Percentiles rank a stretch among this genome's conserved stretches.
Conservation (phyloP, 2,329 filamentous ascomycete genomes). For the Fonsecaea monophora region DNA sequence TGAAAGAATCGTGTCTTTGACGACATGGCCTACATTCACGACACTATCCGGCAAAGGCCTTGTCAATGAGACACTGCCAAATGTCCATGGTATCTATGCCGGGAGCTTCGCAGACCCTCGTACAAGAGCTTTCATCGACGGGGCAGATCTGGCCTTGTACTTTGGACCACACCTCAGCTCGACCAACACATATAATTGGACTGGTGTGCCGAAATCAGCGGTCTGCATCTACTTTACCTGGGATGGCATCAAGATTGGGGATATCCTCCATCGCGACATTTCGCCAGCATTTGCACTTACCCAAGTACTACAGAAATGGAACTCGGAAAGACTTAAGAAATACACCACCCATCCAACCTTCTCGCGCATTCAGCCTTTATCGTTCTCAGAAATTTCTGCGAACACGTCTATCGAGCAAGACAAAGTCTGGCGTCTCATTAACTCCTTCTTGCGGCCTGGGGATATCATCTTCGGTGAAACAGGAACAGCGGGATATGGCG, state of each 20-base stretch:
- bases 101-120: conserved; percentile 50
- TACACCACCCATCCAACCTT: conserved; percentile 51
- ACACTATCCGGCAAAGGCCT: conserved; percentile 59
- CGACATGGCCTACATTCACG: conserved; percentile 56
- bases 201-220: conserved; percentile 38
- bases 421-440: conserved; percentile 65
- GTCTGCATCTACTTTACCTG: conserved; percentile 79
- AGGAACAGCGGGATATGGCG: conserved; percentile 65
- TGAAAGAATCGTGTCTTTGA: conserved; percentile 51
- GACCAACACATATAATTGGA: conserved; percentile 49
- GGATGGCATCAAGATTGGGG: conserved; percentile 70
- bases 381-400: background rate
- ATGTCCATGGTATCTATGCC: conserved; percentile 58
- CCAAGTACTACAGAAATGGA: background rate
- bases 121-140: conserved; percentile 48
- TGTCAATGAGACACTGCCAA: conserved; percentile 55
- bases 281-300: background rate
- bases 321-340: conserved; percentile 43
- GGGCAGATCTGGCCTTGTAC: conserved; percentile 54
- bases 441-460: conserved; percentile 57
- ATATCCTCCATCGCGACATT: conserved; percentile 51
- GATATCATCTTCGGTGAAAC: conserved; percentile 67
- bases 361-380: background rate
- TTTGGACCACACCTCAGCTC: conserved; percentile 56
- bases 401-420: conserved; percentile 52